These are phyloP conservation scores for Calonectria honghensis DNA, from an alignment of 2,329 filamentous ascomycete species.

Conservation along the genomic window DNA sequence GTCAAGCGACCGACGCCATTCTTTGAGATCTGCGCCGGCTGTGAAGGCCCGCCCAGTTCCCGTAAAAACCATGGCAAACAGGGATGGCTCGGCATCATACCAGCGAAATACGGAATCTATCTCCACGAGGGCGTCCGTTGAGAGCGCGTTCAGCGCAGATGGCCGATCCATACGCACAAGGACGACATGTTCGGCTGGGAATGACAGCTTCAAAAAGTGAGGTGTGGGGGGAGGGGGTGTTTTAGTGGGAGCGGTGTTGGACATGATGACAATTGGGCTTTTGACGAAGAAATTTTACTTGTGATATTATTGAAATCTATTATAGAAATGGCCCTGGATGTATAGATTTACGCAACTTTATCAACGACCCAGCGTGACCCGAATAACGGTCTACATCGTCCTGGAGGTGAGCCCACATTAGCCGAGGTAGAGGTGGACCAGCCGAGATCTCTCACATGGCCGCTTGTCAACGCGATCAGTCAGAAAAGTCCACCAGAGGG, in stretches of 20 bases:
- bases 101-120: conserved; percentile 68
- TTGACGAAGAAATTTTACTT: neutral
- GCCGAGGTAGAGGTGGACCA: conserved; percentile 8
- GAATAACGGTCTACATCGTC: neutral
- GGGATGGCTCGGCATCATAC: conserved; percentile 69
- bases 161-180: conserved; percentile 71
- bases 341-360: neutral
- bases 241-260: neutral
- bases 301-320: neutral
- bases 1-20: conserved; percentile 54
- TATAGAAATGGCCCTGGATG: neutral
- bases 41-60: conserved; percentile 70
- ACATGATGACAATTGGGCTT: neutral
- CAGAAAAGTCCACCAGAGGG: neutral
- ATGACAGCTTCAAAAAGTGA: conserved; percentile 58
- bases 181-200: conserved; percentile 67
- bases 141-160: conserved; percentile 66
- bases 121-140: conserved; percentile 65
- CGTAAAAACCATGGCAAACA: conserved; percentile 68
- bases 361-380: neutral
- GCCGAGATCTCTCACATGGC: neutral
- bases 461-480: neutral
- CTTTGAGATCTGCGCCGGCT: conserved; percentile 72
- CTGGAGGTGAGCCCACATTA: conserved; percentile 3
- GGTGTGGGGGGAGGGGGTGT: conserved; percentile 12